A percentile compares a stretch with the other conserved stretches of the same genome.
These are phyloP conservation scores for Platanus orientalis DNA, from an alignment of 164 flowering plant genomes.

Conservation along the genomic window DNA sequence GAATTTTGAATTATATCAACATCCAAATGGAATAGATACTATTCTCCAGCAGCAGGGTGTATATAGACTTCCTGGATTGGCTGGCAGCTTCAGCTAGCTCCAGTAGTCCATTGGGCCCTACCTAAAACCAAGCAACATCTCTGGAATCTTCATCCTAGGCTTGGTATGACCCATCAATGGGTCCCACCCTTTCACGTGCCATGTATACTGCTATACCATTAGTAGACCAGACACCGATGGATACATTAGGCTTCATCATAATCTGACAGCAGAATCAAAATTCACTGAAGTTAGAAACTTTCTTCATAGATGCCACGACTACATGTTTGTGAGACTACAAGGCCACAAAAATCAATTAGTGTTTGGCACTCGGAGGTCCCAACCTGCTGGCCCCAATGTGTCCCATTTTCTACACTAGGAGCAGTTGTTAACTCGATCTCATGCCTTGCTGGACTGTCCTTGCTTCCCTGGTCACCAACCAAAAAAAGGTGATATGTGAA, in stretches of 20 bases:
- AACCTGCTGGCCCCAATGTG: constrained; percentile 99
- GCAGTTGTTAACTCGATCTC: constrained; percentile 91
- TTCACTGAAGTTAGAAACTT: neutral
- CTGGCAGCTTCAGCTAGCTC: no score
- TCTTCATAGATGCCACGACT: no score
- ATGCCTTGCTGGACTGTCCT: constrained; percentile 50
- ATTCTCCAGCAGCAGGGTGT: no score
- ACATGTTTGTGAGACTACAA: neutral
- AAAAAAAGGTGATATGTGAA: constrained; percentile 1
- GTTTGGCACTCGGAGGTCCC: constrained; percentile 6
- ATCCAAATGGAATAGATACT: no score
- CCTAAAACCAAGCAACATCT: no score
- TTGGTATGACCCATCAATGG: no score
- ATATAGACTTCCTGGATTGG: no score
- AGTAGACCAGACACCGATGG: neutral
- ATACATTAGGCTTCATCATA: neutral
- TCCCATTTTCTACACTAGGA: constrained; percentile 60
- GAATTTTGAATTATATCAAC: no score
- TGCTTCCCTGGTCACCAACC: constrained; percentile 57
- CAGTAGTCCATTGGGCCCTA: no score
- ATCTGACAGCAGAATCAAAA: neutral
- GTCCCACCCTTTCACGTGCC: neutral
- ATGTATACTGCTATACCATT: constrained; percentile 7
- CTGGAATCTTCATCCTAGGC: no score
- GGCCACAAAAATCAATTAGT: neutral